Conservation (phyloP, 257 asterid species). For the Misopates orontium region DNA sequence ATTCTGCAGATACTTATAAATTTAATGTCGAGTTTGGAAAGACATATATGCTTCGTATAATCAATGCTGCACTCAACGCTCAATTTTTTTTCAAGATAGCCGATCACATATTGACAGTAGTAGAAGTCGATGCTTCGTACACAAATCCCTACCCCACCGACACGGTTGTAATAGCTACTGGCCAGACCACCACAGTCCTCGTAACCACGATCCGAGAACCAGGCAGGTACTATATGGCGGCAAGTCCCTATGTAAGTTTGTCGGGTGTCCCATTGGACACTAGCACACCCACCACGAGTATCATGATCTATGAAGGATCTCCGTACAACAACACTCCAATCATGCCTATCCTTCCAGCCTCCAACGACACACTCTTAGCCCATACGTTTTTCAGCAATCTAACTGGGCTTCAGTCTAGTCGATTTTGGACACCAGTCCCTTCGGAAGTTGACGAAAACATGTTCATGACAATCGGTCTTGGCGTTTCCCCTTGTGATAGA, state of each 20-base stretch:
- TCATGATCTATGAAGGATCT: conserved; percentile 42
- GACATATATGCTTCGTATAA: conserved; percentile 64
- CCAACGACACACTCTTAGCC: conserved; percentile 72
- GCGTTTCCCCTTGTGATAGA: conserved; percentile 42
- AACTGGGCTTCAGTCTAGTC: conserved; percentile 50
- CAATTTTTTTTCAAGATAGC: conserved; percentile 68
- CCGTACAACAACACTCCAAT: conserved; percentile 31
- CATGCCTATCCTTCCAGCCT: conserved; percentile 65
- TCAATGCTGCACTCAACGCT: conserved; percentile 73
- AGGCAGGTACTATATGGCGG: conserved; percentile 70
- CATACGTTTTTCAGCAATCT: conserved; percentile 47
- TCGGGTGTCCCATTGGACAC: conserved; percentile 24
- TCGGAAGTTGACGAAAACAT: conserved; percentile 43
- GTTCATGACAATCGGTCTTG: conserved; percentile 64
- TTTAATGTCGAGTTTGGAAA: conserved; percentile 48
- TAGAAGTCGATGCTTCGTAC: conserved; percentile 64
- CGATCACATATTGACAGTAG: conserved; percentile 57
- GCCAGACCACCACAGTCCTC: conserved; percentile 70
- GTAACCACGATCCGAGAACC: conserved; percentile 49
- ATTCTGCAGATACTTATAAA: conserved; percentile 41
- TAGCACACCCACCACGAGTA: conserved; percentile 61
- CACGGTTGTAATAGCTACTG: conserved; percentile 58
- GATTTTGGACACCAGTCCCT: conserved; percentile 58
- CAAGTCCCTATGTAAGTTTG: conserved; percentile 51
- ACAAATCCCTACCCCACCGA: conserved; percentile 65